A percentile compares a stretch with the other conserved stretches of the same genome.
Conservation (phyloP, 1,284 basidiomycete species). For the Boletus chippewaensis region DNA sequence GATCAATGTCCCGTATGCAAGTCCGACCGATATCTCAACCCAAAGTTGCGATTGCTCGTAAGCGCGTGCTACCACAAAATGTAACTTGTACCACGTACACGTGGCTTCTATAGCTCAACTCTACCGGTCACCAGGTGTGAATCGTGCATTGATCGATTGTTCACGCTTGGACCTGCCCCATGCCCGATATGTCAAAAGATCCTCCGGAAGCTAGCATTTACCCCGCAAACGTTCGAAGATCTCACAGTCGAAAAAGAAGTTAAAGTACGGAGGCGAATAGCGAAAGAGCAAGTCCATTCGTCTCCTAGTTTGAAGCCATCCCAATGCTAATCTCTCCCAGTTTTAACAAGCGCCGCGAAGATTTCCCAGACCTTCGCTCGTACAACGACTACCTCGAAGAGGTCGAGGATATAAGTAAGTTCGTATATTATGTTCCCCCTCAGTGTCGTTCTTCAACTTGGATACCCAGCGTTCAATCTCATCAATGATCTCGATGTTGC, state of each 20-base stretch:
- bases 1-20: constrained; percentile 98
- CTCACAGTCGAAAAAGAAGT: constrained; percentile 96
- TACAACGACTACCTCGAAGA: constrained; percentile 97
- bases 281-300: constrained; percentile 59
- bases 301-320: background rate
- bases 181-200: constrained; percentile 91
- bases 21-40: constrained; percentile 93
- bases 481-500: constrained; percentile 87
- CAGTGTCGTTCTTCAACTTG: constrained; percentile 11
- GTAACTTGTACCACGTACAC: constrained; percentile 39
- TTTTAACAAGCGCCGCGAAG: constrained; percentile 89
- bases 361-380: constrained; percentile 75
- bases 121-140: constrained; percentile 68
- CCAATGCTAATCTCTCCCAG: constrained; percentile 35
- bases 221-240: constrained; percentile 96
- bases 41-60: constrained; percentile 88
- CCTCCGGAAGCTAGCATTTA: constrained; percentile 91
- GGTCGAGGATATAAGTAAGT: constrained; percentile 90
- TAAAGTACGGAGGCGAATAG: constrained; percentile 77
- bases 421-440: background rate
- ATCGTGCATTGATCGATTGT: constrained; percentile 94
- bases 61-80: constrained; percentile 99
- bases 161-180: constrained; percentile 92
- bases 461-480: constrained; percentile 79
- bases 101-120: constrained; percentile 11